Evolutionary conservation across 352 stramenopile genomes (phyloP).

Genomic region (Phytophthora sansomeana): DNA sequence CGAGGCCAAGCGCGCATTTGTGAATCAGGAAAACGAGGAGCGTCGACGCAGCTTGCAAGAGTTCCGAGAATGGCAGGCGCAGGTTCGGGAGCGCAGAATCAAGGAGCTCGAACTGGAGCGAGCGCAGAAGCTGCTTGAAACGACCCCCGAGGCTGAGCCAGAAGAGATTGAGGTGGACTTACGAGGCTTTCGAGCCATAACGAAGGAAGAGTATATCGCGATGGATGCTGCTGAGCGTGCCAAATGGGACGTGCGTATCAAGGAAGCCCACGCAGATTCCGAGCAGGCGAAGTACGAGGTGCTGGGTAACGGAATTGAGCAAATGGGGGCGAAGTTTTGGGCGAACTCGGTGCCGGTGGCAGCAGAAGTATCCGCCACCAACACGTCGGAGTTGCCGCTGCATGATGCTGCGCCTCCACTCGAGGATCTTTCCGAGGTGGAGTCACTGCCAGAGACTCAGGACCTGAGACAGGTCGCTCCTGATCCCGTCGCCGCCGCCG

Average conservation of each 20-base stretch:
- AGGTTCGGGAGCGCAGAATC: slow-evolving; percentile 70
- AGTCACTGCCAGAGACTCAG: not conserved
- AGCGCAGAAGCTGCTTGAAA: slow-evolving; percentile 43
- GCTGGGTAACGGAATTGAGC: slow-evolving; percentile 50
- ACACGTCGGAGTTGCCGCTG: not conserved
- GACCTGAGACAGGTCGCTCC: no score
- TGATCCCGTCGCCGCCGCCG: slow-evolving; percentile 5
- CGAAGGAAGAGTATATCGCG: slow-evolving; percentile 66
- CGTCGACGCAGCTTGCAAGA: slow-evolving; percentile 69
- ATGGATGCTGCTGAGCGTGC: slow-evolving; percentile 49
- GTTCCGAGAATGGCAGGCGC: slow-evolving; percentile 82
- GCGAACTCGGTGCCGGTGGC: slow-evolving; percentile 19
- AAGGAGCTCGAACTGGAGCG: slow-evolving; percentile 64
- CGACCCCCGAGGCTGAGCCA: slow-evolving; percentile 19
- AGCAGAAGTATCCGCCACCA: not conserved
- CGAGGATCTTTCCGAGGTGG: not conserved
- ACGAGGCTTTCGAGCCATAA: slow-evolving; percentile 67
- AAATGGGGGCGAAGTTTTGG: slow-evolving; percentile 64
- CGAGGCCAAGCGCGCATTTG: slow-evolving; percentile 73
- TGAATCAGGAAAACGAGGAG: slow-evolving; percentile 82
- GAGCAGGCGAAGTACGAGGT: slow-evolving; percentile 46
- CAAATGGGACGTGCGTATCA: slow-evolving; percentile 70
- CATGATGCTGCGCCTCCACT: not conserved
- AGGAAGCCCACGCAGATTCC: slow-evolving; percentile 55
- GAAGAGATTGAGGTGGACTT: slow-evolving; percentile 44